Conservation (phyloP, 805 yeast genomes). For the Yarrowia sp. region DNA sequence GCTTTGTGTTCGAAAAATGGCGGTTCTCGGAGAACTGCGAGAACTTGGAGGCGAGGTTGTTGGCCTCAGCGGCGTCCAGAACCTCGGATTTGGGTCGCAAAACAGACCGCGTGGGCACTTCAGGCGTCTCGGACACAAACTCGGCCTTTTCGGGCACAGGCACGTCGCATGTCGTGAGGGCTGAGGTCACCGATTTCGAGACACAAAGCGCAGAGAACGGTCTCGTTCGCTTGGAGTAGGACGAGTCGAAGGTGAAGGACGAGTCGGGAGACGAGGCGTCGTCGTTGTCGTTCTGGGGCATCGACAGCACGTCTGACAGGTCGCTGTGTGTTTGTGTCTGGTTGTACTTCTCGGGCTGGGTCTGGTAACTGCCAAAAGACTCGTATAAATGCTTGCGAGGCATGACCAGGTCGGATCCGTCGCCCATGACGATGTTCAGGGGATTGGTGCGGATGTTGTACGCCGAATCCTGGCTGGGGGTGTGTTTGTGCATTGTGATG, state of each 20-base stretch:
- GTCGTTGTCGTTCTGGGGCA: background rate
- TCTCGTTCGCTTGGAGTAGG: background rate
- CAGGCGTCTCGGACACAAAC: background rate
- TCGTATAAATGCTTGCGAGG: conserved; percentile 22
- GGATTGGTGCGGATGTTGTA: conserved; percentile 39
- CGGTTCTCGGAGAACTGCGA: background rate
- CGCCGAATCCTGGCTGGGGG: conserved; percentile 33
- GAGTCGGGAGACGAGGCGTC: background rate
- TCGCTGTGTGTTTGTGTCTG: background rate
- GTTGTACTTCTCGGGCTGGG: background rate
- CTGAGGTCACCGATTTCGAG: background rate
- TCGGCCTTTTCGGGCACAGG: conserved; percentile 22
- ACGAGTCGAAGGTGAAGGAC: conserved; percentile 16
- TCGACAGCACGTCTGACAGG: background rate
- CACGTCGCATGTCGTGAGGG: conserved; percentile 1
- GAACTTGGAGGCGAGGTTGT: background rate
- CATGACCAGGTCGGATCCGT: conserved; percentile 39
- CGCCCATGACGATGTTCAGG: conserved; percentile 37
- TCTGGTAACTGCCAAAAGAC: background rate
- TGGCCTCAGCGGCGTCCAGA: background rate
- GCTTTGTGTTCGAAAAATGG: background rate
- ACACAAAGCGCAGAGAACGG: conserved; percentile 8
- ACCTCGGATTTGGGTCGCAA: conserved; percentile 7
- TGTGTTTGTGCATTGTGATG: conserved; percentile 32
- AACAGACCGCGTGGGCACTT: background rate